These are phyloP conservation scores for Suillus americanus DNA, from an alignment of 768 basidiomycete genomes.

Conservation along the genomic window DNA sequence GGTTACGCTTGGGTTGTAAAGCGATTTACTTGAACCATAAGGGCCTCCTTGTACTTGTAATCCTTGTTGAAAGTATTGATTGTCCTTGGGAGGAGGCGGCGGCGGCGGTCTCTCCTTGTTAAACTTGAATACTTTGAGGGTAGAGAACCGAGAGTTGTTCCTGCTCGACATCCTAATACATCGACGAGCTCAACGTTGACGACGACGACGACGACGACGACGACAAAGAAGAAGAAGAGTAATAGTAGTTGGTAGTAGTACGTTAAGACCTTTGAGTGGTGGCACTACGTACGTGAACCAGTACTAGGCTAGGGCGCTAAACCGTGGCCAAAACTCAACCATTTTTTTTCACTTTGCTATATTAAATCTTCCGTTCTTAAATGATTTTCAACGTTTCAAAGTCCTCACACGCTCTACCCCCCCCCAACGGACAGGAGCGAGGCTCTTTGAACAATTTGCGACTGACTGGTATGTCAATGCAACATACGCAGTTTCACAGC, in stretches of 20 bases:
- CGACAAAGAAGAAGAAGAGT: background rate
- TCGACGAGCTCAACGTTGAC: background rate
- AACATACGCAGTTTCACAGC: background rate
- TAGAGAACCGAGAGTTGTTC: conserved; percentile 40
- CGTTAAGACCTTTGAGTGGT: conserved; percentile 1
- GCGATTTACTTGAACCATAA: conserved; percentile 27
- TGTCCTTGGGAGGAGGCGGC: conserved; percentile 66
- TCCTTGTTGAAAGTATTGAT: conserved; percentile 37
- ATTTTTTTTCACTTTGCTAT: background rate
- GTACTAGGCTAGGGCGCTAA: background rate
- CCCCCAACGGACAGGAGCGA: too few relatives aligned
- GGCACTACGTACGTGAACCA: background rate
- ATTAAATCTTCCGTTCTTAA: background rate
- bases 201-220: too few relatives aligned
- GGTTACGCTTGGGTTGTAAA: conserved; percentile 43
- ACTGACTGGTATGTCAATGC: background rate
- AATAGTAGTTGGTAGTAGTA: background rate
- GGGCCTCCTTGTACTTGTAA: background rate
- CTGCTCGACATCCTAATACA: conserved; percentile 9
- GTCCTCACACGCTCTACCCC: background rate
- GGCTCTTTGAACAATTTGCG: background rate
- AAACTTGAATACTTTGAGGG: conserved; percentile 44
- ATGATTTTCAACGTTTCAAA: background rate
- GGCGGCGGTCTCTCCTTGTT: conserved; percentile 43
- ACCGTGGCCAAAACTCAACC: conserved; percentile 3